Base-by-base conservation (phyloP, 2,329 filamentous ascomycete genomes). In the Teratosphaeria gauchensis region DNA sequence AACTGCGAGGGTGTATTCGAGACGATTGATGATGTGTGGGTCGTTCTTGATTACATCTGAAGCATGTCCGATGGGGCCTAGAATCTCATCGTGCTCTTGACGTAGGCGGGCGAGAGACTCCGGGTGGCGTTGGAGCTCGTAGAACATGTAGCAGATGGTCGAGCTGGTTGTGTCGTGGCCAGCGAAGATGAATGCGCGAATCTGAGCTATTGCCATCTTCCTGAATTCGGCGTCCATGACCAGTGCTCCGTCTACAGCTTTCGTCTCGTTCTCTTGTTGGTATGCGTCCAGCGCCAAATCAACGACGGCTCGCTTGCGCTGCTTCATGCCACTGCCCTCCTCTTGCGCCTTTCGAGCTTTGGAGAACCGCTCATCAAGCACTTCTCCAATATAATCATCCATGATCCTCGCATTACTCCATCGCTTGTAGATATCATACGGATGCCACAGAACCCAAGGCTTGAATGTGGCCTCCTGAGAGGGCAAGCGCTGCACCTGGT, bases 1-100 rank as follows among this genome's bases (percentile, higher is more conserved):
- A 8, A 82, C 74, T 30, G 79, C 80, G 4, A 69, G 70, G 3
- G 80, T 81, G 65, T 81, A 83, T 0, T 75, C 73, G 24, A 84
- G 73, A 51, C 76, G 71, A 66, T 79, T 81, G 55, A 84, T 72
- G 5, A 79, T 71, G 33, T 74, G 66, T 0, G 79, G 76, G 33
- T 80, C 70, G 1, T 72, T 61, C 35, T 71, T 67, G 30, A 84
- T 72, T 24, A 72, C 65, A 1, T 67, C 62, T 31, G 74, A 74
- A 1, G 64, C 61, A 3, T 32, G 52, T 3, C 71, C 64, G 8
- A 72, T 63, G 0, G 73, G 58, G 7, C 80, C 77, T 46, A 83
- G 76, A 19, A 84, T 71, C 1, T 69, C 68, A 62, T 81, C 77
- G 63, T 82, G 79, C 65, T 85, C 82, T 28, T 72, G 66, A 24